A percentile compares a stretch with the other conserved stretches of the same genome.
Conservation (phyloP, 164 flowering plant species). For the Litsea cubeba region DNA sequence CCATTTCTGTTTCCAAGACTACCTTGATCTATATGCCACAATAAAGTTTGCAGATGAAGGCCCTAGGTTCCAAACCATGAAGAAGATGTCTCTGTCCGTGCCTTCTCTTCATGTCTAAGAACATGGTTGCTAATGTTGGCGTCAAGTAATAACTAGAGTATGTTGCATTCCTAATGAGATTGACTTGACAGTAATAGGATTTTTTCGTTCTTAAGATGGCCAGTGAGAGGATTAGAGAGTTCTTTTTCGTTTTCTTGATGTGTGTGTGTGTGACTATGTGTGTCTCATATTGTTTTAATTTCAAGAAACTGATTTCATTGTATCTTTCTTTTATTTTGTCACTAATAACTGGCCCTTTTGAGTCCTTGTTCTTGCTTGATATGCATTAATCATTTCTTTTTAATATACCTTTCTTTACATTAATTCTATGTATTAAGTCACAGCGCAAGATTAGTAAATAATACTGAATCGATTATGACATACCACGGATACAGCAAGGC, state of each 20-base stretch:
- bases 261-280: too few relatives aligned
- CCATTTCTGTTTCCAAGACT: conserved; percentile 50
- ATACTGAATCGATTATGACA: not conserved
- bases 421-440: not conserved
- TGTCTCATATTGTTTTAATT: too few relatives aligned
- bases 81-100: conserved; percentile 27
- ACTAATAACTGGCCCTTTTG: too few relatives aligned
- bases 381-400: not conserved
- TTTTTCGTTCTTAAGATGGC: not conserved
- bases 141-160: not conserved
- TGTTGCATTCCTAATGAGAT: not conserved
- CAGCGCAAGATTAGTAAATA: not conserved
- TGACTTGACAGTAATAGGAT: not conserved
- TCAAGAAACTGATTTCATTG: too few relatives aligned
- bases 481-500: too few relatives aligned
- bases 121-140: not conserved
- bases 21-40: conserved; percentile 52
- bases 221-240: too few relatives aligned
- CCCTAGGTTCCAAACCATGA: conserved; percentile 57
- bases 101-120: conserved; percentile 1
- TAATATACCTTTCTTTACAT: not conserved
- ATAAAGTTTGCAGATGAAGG: conserved; percentile 62
- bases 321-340: too few relatives aligned
- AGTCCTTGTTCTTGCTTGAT: not conserved
- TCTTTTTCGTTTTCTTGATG: too few relatives aligned